Evolutionary conservation across 1,284 basidiomycete species (phyloP).

Genomic region (Papiliotrema laurentii): DNA sequence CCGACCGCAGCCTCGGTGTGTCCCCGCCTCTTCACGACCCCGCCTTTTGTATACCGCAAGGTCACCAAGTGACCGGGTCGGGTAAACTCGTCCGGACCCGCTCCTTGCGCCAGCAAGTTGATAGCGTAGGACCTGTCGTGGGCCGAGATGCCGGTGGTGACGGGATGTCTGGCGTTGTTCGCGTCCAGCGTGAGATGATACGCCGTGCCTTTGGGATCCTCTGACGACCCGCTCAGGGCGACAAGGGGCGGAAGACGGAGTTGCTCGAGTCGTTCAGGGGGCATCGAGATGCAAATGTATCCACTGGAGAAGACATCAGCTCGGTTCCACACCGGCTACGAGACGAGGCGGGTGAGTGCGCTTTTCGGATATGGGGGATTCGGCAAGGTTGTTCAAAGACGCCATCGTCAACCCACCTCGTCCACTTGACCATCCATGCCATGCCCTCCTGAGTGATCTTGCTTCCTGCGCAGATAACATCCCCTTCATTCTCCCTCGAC

Average conservation of each 20-base stretch:
- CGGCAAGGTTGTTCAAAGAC: neutral
- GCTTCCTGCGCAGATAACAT: slow-evolving; percentile 78
- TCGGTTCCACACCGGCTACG: neutral
- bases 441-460: slow-evolving; percentile 89
- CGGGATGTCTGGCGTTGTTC: slow-evolving; percentile 49
- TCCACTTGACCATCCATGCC: slow-evolving; percentile 98
- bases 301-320: slow-evolving; percentile 57
- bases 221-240: slow-evolving; percentile 60
- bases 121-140: slow-evolving; percentile 87
- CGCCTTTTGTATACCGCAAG: slow-evolving; percentile 78
- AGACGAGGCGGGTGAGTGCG: too few relatives aligned
- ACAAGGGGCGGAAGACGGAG: slow-evolving; percentile 95
- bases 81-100: slow-evolving; percentile 63
- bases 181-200: slow-evolving; percentile 98
- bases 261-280: slow-evolving; percentile 66
- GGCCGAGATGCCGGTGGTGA: slow-evolving; percentile 91
- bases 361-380: too few relatives aligned
- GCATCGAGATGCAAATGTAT: slow-evolving; percentile 88
- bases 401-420: slow-evolving; percentile 60
- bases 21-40: slow-evolving; percentile 76
- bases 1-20: slow-evolving; percentile 88
- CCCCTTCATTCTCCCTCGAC: slow-evolving; percentile 88
- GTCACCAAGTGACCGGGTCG: slow-evolving; percentile 96
- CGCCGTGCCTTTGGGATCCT: slow-evolving; percentile 88
- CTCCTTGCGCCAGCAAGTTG: slow-evolving; percentile 65